Conservation (phyloP, 352 stramenopile genomes). For the Globisporangium orthogonon region DNA sequence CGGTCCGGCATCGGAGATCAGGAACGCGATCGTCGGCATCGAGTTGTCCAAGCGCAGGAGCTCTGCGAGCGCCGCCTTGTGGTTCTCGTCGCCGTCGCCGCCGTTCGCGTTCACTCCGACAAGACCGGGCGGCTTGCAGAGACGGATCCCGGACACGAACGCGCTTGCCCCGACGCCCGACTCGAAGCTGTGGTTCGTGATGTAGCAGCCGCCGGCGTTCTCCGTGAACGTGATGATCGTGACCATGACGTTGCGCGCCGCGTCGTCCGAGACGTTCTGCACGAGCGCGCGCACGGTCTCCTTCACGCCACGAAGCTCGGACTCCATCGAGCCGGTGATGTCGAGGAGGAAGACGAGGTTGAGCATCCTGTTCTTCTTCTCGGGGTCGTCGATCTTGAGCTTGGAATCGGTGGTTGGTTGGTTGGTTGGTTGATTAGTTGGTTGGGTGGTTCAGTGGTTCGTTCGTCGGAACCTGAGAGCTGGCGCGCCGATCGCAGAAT, state of each 20-base stretch:
- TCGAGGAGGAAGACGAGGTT: conserved; percentile 70
- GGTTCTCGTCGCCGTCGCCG: conserved; percentile 59
- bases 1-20: conserved; percentile 56
- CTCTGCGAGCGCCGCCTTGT: conserved; percentile 54
- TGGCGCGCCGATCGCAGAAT: conserved; percentile 7
- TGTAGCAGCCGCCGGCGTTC: conserved; percentile 37
- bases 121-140: conserved; percentile 35
- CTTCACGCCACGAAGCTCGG: conserved; percentile 48
- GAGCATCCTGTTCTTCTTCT: conserved; percentile 50
- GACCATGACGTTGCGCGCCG: conserved; percentile 41
- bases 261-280: conserved; percentile 38
- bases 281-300: conserved; percentile 46
- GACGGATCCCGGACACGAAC: conserved; percentile 34
- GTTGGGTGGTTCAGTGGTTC: too few species aligned
- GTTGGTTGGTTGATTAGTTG: background rate
- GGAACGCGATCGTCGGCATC: conserved; percentile 55
- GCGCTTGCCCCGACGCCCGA: conserved; percentile 30
- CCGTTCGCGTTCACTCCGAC: conserved; percentile 31
- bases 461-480: background rate
- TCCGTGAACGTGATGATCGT: conserved; percentile 76
- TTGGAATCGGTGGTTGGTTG: too few species aligned
- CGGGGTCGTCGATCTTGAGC: too few species aligned
- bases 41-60: conserved; percentile 38
- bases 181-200: conserved; percentile 57
- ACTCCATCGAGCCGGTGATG: conserved; percentile 70